A percentile compares a stretch with the other conserved stretches of the same genome.
These are phyloP conservation scores for Cunninghamia lanceolata DNA, from an alignment of 75 land plant species.

Conservation along the genomic window DNA sequence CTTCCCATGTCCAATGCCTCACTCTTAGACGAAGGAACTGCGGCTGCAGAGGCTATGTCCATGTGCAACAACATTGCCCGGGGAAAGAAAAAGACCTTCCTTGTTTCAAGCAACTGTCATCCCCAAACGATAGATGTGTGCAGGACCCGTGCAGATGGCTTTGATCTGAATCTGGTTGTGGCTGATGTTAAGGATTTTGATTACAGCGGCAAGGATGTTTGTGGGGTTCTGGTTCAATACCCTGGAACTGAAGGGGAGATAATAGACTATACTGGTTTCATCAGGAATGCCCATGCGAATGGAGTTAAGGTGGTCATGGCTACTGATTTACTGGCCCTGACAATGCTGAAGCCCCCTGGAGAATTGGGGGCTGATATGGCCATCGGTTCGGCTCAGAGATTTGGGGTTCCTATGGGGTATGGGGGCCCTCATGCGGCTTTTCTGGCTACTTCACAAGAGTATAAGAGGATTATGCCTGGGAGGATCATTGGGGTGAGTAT, in stretches of 20 bases:
- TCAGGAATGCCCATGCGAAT: constrained; percentile 11
- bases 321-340: constrained; percentile 15
- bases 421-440: constrained; percentile 24
- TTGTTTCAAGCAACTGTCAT: constrained; percentile 16
- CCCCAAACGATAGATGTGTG: constrained; percentile 21
- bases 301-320: constrained; percentile 21
- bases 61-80: constrained; percentile 20
- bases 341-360: constrained; percentile 16
- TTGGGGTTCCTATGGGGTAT: constrained; percentile 20
- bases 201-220: constrained; percentile 8
- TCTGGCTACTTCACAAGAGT: constrained; percentile 20
- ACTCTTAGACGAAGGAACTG: constrained; percentile 20
- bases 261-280: not conserved
- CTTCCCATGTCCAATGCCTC: constrained; percentile 24
- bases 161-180: not conserved
- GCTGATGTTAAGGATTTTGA: constrained; percentile 10
- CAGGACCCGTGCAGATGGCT: constrained; percentile 10
- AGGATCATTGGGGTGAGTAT: constrained; percentile 18
- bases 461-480: constrained; percentile 20
- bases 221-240: constrained; percentile 18
- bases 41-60: constrained; percentile 23
- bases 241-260: constrained; percentile 17
- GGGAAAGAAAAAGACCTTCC: constrained; percentile 9
- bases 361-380: constrained; percentile 24
- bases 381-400: constrained; percentile 21